Percentiles rank a stretch among this genome's conserved stretches.
phyloP scores from a whole-genome alignment of 2,329 filamentous ascomycete species.

The Talaromyces islandicus region DNA sequence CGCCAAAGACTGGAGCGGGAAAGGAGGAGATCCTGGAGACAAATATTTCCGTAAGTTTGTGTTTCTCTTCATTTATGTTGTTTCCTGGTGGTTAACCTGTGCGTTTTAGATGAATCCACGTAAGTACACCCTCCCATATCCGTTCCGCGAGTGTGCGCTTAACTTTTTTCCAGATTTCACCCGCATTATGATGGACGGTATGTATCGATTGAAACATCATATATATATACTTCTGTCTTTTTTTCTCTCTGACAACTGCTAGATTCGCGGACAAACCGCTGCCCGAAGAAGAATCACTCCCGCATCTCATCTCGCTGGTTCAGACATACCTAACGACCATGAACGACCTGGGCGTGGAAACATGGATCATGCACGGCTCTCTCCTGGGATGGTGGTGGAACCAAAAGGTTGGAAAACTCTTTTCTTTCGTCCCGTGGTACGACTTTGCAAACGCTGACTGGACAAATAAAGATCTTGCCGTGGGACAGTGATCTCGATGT shows the following conservation, averaged over 20 bases:
- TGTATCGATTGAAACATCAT: background rate
- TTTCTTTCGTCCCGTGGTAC: background rate
- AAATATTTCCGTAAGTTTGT: conserved; percentile 46
- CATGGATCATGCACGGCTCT: conserved; percentile 60
- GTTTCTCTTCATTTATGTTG: background rate
- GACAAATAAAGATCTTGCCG: conserved; percentile 43
- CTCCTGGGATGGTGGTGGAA: conserved; percentile 61
- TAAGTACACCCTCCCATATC: conserved; percentile 18
- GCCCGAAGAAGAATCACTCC: conserved; percentile 40
- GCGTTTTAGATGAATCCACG: conserved; percentile 37
- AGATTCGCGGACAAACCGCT: conserved; percentile 46
- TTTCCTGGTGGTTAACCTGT: background rate
- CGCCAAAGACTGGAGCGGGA: conserved; percentile 34
- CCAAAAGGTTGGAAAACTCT: conserved; percentile 32
- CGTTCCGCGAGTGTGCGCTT: background rate
- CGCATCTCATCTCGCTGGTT: conserved; percentile 47
- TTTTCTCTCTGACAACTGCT: background rate
- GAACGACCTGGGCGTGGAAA: conserved; percentile 51
- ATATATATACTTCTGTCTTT: background rate
- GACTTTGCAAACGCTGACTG: too few relatives aligned
- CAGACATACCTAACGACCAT: conserved; percentile 53
- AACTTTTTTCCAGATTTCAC: conserved; percentile 38
- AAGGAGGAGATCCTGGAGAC: conserved; percentile 31
- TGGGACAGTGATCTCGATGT: conserved; percentile 60
- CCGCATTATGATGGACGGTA: conserved; percentile 51